Evolutionary conservation across 257 asterid genomes (phyloP), one percentile per base, ranked within the genome.

Genomic region (Solanum virginianum): DNA sequence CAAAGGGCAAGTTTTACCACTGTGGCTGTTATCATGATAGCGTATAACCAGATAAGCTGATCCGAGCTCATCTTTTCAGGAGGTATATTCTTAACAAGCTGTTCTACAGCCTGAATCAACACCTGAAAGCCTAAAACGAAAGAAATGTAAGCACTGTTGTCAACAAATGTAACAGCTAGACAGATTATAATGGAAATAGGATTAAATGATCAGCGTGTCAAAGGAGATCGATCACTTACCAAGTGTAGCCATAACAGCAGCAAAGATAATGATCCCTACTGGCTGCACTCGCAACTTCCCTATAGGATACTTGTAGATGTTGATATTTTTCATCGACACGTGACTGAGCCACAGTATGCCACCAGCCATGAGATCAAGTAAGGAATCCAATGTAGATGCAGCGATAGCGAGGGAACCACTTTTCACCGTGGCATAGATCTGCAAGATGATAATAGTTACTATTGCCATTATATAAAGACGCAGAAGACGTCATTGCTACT

Each of bases 281-380:
- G 99, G 99, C 89, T 94, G 99, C 87, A 96, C 94, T 89, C 99
- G 92, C 92, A 96, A 83, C 88, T 96, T 96, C 66, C 99, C 99
- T 41, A 96, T 96, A 0, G 99, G 99, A 86, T 94, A 96, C 84
- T 92, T 94, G 80, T 96, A 96, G 72, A 96, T 91, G 89, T 96
- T 94, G 45, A 96, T 89, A 39, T 86, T 91, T 87, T 96, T 94
- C 99, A 96, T 94, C 3, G 98, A 89, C 15, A 92, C 87, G 89
- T 96, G 98, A 69, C 95, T 90, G 69, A 96, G 90, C 99, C 99
- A 96, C 39, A 96, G 93, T 87, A 96, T 94, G 83, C 93, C 98
- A 84, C 98, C 99, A 57, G 99, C 99, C 96, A 96, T 89, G 56
- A 96, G 95, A 93, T 96, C 99, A 24, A 96, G 98, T 68, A 96